Percentiles rank a stretch among this genome's conserved stretches.
These are phyloP conservation scores for Podaxis sp. DNA, from an alignment of 768 basidiomycete genomes.

Conservation along the genomic window DNA sequence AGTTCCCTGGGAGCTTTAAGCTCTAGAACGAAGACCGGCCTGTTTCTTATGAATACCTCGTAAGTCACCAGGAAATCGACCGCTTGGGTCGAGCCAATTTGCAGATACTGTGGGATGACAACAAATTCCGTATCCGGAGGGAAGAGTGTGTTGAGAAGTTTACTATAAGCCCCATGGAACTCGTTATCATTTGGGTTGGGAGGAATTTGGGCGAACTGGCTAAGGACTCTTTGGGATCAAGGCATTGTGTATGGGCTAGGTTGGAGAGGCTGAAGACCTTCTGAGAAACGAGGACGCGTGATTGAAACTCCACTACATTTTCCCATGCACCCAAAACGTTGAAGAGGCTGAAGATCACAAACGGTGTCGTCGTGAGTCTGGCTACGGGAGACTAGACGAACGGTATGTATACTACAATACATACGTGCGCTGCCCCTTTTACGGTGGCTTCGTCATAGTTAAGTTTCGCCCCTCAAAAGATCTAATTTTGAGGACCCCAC, in stretches of 20 bases:
- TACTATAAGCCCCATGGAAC: conserved; percentile 17
- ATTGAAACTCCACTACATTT: not conserved
- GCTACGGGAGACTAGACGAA: too few species aligned
- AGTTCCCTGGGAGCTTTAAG: conserved; percentile 18
- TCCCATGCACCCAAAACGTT: too few species aligned
- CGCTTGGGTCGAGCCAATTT: conserved; percentile 3
- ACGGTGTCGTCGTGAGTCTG: too few species aligned
- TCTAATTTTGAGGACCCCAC: too few species aligned
- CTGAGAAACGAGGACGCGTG: not conserved
- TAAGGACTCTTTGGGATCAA: not conserved
- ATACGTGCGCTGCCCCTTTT: too few species aligned
- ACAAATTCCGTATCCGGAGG: conserved; percentile 16
- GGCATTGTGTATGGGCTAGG: not conserved
- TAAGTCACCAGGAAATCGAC: conserved; percentile 20
- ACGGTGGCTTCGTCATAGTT: too few species aligned
- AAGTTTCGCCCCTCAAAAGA: too few species aligned
- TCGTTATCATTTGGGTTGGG: conserved; percentile 10
- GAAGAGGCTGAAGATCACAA: too few species aligned
- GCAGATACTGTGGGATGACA: conserved; percentile 15
- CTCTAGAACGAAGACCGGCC: conserved; percentile 28
- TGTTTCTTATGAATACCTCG: conserved; percentile 15
- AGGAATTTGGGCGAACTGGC: conserved; percentile 13
- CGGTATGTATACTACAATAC: too few species aligned
- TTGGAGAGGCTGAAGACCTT: not conserved
- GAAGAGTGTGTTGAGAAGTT: conserved; percentile 21